Evolutionary conservation across 2,329 filamentous ascomycete species (phyloP), one percentile per base, ranked within the genome.

Genomic region (Trichoderma sp.): DNA sequence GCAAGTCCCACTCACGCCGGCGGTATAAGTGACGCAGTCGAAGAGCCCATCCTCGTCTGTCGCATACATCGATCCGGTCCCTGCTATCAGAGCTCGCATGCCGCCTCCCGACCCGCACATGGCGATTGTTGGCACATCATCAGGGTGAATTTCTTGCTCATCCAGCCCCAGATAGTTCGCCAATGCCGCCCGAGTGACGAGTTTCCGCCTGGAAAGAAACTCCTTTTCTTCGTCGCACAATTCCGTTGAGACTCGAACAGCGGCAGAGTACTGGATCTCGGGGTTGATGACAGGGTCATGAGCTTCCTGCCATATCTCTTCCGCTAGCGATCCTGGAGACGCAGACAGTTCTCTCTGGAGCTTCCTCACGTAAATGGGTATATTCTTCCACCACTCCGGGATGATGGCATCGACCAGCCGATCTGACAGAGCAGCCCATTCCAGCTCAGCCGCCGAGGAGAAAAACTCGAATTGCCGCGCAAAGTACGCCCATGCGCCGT

Each of bases 51-150:
- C 90, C 74, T 97, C 90, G 66, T 92, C 87, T 0, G 92, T 85
- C 3, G 93, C 93, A 10, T 95, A 81, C 67, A 96, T 89, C 0
- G 93, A 97, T 0, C 94, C 93, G 0, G 93, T 89, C 3, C 94
- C 93, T 2, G 95, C 93, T 19, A 98, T 92, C 44, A 99, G 84
- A 1, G 95, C 95, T 58, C 95, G 85, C 54, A 99, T 78, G 0
- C 95, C 95, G 64, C 95, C 95, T 10, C 95, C 95, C 2, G 94
- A 98, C 9, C 93, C 93, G 71, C 94, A 97, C 80, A 98, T 89
- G 45, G 94, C 94, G 74, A 99, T 97, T 3, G 89, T 88, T 0
- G 95, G 95, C 7, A 98, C 89, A 78, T 99, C 95, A 54, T 97
- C 92, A 0, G 92, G 91, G 72, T 98, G 87, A n/a, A 99, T 87